Evolutionary conservation across 331 rosid species (phyloP).

Genomic region (Pyracantha coccinea): DNA sequence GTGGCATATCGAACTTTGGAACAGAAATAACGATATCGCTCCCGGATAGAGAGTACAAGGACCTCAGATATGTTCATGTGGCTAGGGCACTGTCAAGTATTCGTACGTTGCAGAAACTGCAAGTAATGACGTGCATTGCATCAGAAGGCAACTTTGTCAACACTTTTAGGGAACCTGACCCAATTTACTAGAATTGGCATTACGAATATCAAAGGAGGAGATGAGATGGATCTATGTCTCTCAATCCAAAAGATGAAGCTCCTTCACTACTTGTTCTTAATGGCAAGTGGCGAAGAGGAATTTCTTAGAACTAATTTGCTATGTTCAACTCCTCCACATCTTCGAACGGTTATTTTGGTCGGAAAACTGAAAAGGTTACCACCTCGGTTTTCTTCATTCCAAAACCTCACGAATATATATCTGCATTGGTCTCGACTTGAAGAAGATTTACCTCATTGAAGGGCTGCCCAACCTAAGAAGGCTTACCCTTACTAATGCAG

Average conservation of each 20-base stretch:
- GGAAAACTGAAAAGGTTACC: background rate
- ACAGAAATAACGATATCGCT: background rate
- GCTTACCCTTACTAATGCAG: background rate
- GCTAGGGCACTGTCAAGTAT: background rate
- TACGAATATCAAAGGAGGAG: background rate
- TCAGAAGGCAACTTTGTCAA: background rate
- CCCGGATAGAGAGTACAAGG: background rate
- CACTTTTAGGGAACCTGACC: background rate
- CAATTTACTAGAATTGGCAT: background rate
- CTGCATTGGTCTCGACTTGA: background rate
- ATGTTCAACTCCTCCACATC: background rate
- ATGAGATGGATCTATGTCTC: background rate
- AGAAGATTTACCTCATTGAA: background rate
- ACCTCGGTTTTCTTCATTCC: background rate
- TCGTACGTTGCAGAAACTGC: background rate
- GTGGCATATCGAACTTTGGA: conserved; percentile 5
- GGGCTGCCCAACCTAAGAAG: background rate
- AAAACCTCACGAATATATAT: background rate
- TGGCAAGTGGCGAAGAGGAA: background rate
- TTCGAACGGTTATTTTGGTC: background rate
- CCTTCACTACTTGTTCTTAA: background rate
- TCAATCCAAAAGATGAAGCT: background rate
- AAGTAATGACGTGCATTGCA: background rate
- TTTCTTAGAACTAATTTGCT: background rate
- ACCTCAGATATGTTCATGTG: background rate